phyloP scores from a whole-genome alignment of 331 rosid species.

The Cydonia oblonga region DNA sequence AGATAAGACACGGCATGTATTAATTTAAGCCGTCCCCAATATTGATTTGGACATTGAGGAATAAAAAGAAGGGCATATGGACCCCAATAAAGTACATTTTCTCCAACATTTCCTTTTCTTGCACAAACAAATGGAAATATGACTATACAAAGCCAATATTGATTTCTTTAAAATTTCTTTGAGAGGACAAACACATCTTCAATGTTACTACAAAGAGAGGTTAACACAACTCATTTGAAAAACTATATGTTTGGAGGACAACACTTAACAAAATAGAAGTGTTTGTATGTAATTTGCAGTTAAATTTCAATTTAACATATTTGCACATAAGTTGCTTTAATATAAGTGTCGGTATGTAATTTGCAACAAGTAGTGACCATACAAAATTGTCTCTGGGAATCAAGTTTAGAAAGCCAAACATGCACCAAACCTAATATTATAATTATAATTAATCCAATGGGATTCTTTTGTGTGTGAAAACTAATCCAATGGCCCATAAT shows the following conservation, averaged over 20 bases:
- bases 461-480: neutral
- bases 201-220: neutral
- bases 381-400: too few species aligned
- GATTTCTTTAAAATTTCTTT: neutral
- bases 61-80: neutral
- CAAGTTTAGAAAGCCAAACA: neutral
- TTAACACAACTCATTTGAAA: neutral
- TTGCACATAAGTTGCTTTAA: too few species aligned
- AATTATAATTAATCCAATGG: neutral
- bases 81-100: neutral
- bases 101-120: neutral
- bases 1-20: neutral
- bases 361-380: too few species aligned
- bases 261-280: too few species aligned
- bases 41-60: conserved; percentile 2
- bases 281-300: too few species aligned
- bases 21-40: neutral
- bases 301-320: too few species aligned
- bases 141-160: neutral
- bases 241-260: neutral
- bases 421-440: neutral
- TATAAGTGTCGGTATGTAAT: too few species aligned
- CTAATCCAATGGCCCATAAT: neutral
- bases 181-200: neutral
- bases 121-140: neutral